Conservation (phyloP, 345 rosid genomes). For the Murraya koenigii region DNA sequence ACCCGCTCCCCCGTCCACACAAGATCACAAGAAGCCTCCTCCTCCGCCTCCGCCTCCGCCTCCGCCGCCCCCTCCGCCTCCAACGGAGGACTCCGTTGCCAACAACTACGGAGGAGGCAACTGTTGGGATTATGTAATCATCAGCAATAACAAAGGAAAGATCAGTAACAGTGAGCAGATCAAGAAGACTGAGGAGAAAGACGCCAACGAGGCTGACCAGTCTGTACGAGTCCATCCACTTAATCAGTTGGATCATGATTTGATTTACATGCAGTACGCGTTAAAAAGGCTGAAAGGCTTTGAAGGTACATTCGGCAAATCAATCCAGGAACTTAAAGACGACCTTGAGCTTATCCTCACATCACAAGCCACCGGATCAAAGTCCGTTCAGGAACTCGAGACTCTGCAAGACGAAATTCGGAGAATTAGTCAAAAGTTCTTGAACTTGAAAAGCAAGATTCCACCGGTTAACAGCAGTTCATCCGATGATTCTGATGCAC, state of each 20-base stretch:
- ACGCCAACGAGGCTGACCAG: neutral
- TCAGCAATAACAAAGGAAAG: neutral
- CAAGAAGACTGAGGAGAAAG: neutral
- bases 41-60: rapidly evolving
- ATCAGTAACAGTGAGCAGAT: neutral
- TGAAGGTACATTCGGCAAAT: neutral
- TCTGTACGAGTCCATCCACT: neutral
- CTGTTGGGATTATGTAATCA: neutral
- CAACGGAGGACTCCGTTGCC: neutral
- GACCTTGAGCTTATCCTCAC: neutral
- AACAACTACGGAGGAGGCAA: neutral
- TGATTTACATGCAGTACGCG: neutral
- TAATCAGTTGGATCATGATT: neutral
- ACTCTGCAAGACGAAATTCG: neutral
- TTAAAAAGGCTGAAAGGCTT: neutral
- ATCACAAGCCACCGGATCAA: no score
- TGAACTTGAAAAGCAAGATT: neutral
- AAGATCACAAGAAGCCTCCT: no score
- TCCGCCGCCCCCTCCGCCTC: no score
- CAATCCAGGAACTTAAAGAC: neutral
- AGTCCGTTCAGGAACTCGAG: neutral
- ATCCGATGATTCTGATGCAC: neutral
- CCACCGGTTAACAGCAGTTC: neutral
- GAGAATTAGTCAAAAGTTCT: neutral
- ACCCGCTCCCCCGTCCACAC: neutral